Evolutionary conservation across 2,329 filamentous ascomycete genomes (phyloP).

Genomic region (Aureobasidium sp.): DNA sequence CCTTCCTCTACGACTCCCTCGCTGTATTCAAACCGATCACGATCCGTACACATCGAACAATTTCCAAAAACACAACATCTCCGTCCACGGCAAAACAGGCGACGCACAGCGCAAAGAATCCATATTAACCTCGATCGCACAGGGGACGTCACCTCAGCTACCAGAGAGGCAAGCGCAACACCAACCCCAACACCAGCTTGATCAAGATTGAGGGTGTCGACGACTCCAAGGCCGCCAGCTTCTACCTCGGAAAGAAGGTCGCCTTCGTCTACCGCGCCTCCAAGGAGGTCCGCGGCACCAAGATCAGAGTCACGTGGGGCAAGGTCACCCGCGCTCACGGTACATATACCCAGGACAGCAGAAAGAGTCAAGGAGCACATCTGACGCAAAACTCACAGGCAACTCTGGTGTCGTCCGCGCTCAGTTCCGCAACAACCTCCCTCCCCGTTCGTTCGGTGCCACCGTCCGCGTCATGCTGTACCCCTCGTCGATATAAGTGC

Average conservation of each 20-base stretch:
- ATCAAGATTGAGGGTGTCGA: constrained; percentile 99
- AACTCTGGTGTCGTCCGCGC: constrained; percentile 98
- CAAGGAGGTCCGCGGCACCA: constrained; percentile 92
- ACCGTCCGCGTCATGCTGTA: constrained; percentile 36
- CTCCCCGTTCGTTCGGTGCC: constrained; percentile 88
- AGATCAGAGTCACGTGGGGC: constrained; percentile 98
- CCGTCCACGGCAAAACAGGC: neutral
- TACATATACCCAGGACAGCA: constrained; percentile 38
- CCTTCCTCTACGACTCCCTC: constrained; percentile 5
- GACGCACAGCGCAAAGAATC: constrained; percentile 2
- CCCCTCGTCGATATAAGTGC: constrained; percentile 34
- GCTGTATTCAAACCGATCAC: neutral
- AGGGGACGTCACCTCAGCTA: constrained; percentile 98
- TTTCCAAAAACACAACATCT: neutral
- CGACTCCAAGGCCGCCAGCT: constrained; percentile 78
- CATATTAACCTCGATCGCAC: constrained; percentile 23
- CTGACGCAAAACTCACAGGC: constrained; percentile 47
- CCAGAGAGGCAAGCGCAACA: constrained; percentile 89
- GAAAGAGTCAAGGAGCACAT: constrained; percentile 11
- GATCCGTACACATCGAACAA: neutral
- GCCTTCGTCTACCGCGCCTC: constrained; percentile 97
- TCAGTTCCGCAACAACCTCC: constrained; percentile 94
- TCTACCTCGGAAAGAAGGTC: constrained; percentile 98
- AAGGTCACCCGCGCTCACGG: constrained; percentile 95
- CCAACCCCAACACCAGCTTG: constrained; percentile 72